Evolutionary conservation across 768 basidiomycete genomes (phyloP).

Genomic region (Trametes gibbosa): DNA sequence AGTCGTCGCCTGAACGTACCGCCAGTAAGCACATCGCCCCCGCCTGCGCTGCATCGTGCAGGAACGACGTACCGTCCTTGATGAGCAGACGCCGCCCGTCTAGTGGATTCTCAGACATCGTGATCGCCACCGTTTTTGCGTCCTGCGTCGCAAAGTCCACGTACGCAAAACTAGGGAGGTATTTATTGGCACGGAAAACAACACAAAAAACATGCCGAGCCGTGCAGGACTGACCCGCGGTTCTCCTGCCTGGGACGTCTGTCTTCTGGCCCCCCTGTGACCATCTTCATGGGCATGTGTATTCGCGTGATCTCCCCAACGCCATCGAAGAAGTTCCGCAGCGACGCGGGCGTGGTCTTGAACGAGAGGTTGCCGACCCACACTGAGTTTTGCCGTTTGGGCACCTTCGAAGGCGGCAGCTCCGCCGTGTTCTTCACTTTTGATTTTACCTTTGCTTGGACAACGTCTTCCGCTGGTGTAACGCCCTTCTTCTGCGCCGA

Average conservation of each 20-base stretch:
- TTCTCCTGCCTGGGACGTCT: constrained; percentile 58
- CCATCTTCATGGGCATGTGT: constrained; percentile 80
- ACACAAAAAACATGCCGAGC: background rate
- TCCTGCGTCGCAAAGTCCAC: constrained; percentile 87
- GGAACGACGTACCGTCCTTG: constrained; percentile 70
- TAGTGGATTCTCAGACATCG: constrained; percentile 75
- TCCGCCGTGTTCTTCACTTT: constrained; percentile 29
- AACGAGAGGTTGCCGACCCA: constrained; percentile 97
- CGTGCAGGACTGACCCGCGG: constrained; percentile 58
- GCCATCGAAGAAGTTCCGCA: constrained; percentile 68
- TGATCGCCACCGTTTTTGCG: constrained; percentile 71
- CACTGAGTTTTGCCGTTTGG: constrained; percentile 77
- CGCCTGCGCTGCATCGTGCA: background rate
- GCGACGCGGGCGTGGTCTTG: constrained; percentile 76
- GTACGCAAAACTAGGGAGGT: constrained; percentile 80
- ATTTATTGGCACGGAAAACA: constrained; percentile 8
- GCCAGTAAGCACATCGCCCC: background rate
- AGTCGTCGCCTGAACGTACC: constrained; percentile 60
- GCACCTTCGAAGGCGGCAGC: constrained; percentile 28
- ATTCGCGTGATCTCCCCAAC: constrained; percentile 76
- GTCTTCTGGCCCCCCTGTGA: constrained; percentile 37
- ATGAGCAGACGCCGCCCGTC: constrained; percentile 88
- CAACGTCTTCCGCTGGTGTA: constrained; percentile 26
- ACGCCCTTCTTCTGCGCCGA: constrained; percentile 27
- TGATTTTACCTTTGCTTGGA: constrained; percentile 45